Conservation (phyloP, 2,329 filamentous ascomycete genomes). For the Zarea fungicola region DNA sequence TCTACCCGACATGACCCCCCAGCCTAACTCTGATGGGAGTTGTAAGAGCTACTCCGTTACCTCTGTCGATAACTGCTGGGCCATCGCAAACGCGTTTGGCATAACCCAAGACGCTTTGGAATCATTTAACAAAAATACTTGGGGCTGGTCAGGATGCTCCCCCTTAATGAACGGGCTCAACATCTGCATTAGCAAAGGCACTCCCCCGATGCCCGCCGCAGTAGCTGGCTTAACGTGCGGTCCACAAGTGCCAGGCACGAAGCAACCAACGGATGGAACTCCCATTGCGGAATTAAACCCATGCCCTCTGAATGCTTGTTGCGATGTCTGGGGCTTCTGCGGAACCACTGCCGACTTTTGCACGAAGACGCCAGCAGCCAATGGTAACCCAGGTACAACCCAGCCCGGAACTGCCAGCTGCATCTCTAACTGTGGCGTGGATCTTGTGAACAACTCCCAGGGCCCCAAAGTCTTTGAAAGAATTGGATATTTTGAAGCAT, state of each 20-base stretch:
- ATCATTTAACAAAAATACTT: slow-evolving; percentile 31
- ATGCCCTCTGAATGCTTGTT: slow-evolving; percentile 40
- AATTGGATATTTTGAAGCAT: slow-evolving; percentile 30
- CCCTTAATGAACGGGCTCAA: slow-evolving; percentile 16
- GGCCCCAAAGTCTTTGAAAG: slow-evolving; percentile 13
- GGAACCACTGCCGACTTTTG: slow-evolving; percentile 41
- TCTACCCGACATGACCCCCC: slow-evolving; percentile 23
- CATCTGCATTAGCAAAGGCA: slow-evolving; percentile 27
- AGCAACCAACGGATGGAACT: slow-evolving; percentile 25
- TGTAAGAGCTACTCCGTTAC: slow-evolving; percentile 25
- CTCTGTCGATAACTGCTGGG: slow-evolving; percentile 30
- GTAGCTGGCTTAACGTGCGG: too few species aligned
- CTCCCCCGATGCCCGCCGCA: slow-evolving; percentile 22
- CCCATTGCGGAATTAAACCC: slow-evolving; percentile 37
- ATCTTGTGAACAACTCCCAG: background rate
- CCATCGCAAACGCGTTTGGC: slow-evolving; percentile 27
- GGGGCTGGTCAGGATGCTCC: slow-evolving; percentile 32
- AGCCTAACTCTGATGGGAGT: slow-evolving; percentile 19
- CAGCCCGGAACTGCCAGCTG: slow-evolving; percentile 26
- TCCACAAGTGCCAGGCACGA: slow-evolving; percentile 33
- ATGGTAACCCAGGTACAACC: slow-evolving; percentile 22
- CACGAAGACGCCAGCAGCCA: background rate
- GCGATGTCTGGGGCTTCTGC: slow-evolving; percentile 39
- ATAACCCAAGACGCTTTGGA: slow-evolving; percentile 34
- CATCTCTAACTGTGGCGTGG: background rate